Base-by-base conservation (phyloP, 2,329 filamentous ascomycete species). In the Penicillium sp. region DNA sequence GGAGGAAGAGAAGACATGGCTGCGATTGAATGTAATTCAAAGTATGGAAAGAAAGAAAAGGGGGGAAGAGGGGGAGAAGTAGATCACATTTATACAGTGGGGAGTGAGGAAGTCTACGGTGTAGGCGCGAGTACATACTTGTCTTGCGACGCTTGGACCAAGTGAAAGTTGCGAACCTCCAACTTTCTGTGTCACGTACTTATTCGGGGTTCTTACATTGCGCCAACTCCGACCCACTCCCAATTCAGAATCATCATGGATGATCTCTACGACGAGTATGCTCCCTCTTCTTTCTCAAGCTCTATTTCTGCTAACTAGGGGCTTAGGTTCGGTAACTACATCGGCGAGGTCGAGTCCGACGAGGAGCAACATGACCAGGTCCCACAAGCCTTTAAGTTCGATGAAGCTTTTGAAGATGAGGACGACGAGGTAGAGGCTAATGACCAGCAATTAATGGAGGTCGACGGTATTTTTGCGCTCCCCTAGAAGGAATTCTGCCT, bases 221-320 rank as follows among this genome's bases (percentile, higher is more conserved):
- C 26, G 18, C 38, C 20, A 14, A 18, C 29, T 22, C 26, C 20
- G 31, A 31, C 9, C 16, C 9, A 32, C 27, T 35, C 40, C 38
- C 38, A 43, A 20, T 46, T 44, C 65, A n/a, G n/a, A n/a, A n/a
- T n/a, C n/a, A 73, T 61, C 61, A 93, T 95, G 89, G 90, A 96
- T 76, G 90, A 96, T 72, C 83, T 96, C 61, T 96, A 97, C 69
- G 91, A 97, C 74, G 91, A 97, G 88, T 94, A 75, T 56, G 58
- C 52, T 42, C 20, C 23, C 31, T 23, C 26, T n/a, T 6, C 16
- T 44, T 39, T 49, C 16, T 11, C 38, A 34, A 24, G 10, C 42
- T 24, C 58, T 48, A 63, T 52, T 14, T 37, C 20, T 29, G 37
- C 44, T 48, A 43, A 51, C 31, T 13, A 29, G 13, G 38, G 24